Conservation (phyloP, 768 basidiomycete species). For the Mrakia gelida region DNA sequence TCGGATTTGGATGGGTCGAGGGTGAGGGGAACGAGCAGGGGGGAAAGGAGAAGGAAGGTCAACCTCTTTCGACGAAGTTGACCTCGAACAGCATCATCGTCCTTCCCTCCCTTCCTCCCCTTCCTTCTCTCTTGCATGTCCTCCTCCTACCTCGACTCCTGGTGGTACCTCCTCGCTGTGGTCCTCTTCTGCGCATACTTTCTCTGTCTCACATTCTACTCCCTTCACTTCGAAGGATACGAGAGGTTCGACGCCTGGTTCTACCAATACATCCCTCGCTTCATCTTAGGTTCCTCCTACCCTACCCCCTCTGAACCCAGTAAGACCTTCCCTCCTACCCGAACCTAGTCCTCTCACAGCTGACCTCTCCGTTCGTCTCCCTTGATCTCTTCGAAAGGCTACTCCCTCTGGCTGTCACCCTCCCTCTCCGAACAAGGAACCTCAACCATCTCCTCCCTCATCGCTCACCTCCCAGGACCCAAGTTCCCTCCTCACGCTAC, state of each 20-base stretch:
- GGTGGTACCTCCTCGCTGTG: neutral
- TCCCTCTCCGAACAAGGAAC: neutral
- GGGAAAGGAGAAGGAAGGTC: neutral
- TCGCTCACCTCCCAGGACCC: constrained; percentile 19
- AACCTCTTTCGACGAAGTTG: neutral
- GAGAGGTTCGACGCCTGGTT: constrained; percentile 2
- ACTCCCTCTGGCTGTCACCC: constrained; percentile 27
- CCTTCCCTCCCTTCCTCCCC: neutral
- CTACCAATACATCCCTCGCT: neutral
- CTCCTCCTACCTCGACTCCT: neutral
- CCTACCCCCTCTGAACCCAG: neutral
- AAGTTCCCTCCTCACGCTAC: constrained; percentile 26
- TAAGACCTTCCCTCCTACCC: neutral
- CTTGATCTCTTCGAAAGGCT: neutral
- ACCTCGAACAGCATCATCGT: neutral
- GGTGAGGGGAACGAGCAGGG: neutral
- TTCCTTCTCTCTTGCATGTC: neutral
- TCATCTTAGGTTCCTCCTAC: neutral
- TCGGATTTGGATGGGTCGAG: neutral
- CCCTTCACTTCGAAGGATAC: neutral
- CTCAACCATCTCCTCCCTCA: constrained; percentile 9
- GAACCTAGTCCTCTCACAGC: neutral
- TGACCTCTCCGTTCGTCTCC: neutral
- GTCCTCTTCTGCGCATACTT: neutral
- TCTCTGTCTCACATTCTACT: neutral